Percentiles rank a stretch among this genome's conserved stretches.
phyloP scores from a whole-genome alignment of 78 protist species.

The Dictyostelium discoideum region dicty_2.7 NC_007091.3:2421501-2422000 shows the following conservation, averaged over 20 bases:
- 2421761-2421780: conserved; percentile 67
- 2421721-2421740: conserved; percentile 68
- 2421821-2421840: conserved; percentile 77
- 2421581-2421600: not conserved
- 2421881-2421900: conserved; percentile 33
- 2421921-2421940: conserved; percentile 90
- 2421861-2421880: conserved; percentile 64
- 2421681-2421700: conserved; percentile 66
- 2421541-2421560: not conserved
- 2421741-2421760: conserved; percentile 34
- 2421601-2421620: not conserved
- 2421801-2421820: conserved; percentile 53
- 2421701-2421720: conserved; percentile 57
- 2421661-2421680: conserved; percentile 25
- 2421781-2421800: conserved; percentile 70
- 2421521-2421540: not conserved
- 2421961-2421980: conserved; percentile 90
- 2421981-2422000: conserved; percentile 93
- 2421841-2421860: conserved; percentile 76
- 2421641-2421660: not conserved
- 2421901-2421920: conserved; percentile 82
- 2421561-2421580: not conserved
- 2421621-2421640: not conserved
- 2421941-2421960: conserved; percentile 92
- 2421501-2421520: not conserved